Evolutionary conservation across 345 rosid genomes (phyloP).

Genomic region (Boechera stricta): DNA sequence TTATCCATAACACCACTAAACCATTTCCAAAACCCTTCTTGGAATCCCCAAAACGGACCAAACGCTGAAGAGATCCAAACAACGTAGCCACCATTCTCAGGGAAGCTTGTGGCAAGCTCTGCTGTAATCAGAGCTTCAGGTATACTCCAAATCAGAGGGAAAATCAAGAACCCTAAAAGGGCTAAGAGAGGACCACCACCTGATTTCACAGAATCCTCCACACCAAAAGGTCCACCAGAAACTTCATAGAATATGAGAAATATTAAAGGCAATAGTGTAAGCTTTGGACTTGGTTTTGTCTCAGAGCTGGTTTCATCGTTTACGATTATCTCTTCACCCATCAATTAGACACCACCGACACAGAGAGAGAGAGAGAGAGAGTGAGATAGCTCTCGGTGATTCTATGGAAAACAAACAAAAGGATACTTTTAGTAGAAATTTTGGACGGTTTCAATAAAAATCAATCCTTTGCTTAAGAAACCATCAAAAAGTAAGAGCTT

Average conservation of each 20-base stretch:
- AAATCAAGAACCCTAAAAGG: slow-evolving; percentile 77
- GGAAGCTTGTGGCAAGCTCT: slow-evolving; percentile 92
- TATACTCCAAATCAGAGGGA: slow-evolving; percentile 89
- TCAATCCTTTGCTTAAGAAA: slow-evolving; percentile 3
- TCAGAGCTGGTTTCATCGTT: slow-evolving; percentile 43
- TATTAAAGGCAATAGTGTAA: slow-evolving; percentile 76
- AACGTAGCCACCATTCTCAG: slow-evolving; percentile 91
- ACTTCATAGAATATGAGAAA: slow-evolving; percentile 95
- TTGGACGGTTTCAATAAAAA: not conserved
- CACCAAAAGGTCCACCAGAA: slow-evolving; percentile 96
- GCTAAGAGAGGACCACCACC: slow-evolving; percentile 93
- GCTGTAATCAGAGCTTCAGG: slow-evolving; percentile 95
- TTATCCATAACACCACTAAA: slow-evolving; percentile 97
- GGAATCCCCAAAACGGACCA: slow-evolving; percentile 95
- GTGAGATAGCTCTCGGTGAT: slow-evolving; percentile 20
- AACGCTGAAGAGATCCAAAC: slow-evolving; percentile 92
- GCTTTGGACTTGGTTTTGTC: slow-evolving; percentile 59
- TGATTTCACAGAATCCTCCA: slow-evolving; percentile 84
- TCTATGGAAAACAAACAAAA: slow-evolving; percentile 27
- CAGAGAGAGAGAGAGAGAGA: not conserved
- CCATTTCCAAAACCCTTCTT: slow-evolving; percentile 98
- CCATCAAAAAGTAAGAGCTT: slow-evolving; percentile 9
- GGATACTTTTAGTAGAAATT: not conserved
- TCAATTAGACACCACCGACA: slow-evolving; percentile 38
- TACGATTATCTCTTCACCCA: slow-evolving; percentile 69